These are phyloP conservation scores for Sporothrix variecibatus DNA, from an alignment of 2,329 filamentous ascomycete species.

Conservation along the genomic window DNA sequence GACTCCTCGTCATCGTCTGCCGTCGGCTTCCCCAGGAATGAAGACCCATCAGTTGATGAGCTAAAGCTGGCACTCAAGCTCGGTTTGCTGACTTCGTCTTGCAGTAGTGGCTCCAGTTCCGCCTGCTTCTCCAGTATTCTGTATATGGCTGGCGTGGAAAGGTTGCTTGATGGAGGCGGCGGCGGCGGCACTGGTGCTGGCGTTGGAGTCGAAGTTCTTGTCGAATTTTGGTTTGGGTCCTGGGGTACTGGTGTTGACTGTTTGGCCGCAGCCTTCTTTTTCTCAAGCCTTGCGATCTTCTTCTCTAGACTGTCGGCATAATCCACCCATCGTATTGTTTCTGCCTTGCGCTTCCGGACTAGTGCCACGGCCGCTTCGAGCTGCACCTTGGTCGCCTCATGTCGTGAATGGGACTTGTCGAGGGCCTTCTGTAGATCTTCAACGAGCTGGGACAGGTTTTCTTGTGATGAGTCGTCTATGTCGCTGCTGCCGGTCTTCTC, in stretches of 20 bases:
- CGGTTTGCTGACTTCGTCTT: slow-evolving; percentile 17
- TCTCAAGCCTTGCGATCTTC: slow-evolving; percentile 48
- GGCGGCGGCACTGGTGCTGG: background rate
- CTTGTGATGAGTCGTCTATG: background rate
- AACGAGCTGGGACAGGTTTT: background rate
- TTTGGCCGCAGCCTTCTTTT: slow-evolving; percentile 32
- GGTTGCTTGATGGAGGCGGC: background rate
- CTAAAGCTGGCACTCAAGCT: slow-evolving; percentile 25
- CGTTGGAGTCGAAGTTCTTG: background rate
- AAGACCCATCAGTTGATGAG: slow-evolving; percentile 4
- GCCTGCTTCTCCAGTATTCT: background rate
- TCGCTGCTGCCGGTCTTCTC: background rate
- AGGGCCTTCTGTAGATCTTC: slow-evolving; percentile 25
- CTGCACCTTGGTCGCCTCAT: slow-evolving; percentile 13
- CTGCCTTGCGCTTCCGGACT: slow-evolving; percentile 45
- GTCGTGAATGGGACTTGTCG: slow-evolving; percentile 27
- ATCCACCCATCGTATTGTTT: slow-evolving; percentile 49
- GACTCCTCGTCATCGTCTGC: background rate
- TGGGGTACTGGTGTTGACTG: background rate
- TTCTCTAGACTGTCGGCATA: slow-evolving; percentile 48
- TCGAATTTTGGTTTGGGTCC: background rate
- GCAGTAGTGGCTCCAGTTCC: background rate
- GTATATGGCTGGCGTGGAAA: background rate
- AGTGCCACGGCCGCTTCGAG: slow-evolving; percentile 46
- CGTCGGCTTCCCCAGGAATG: slow-evolving; percentile 1